Evolutionary conservation across 2,329 filamentous ascomycete genomes (phyloP).

Genomic region (Claviceps lovelessii): DNA sequence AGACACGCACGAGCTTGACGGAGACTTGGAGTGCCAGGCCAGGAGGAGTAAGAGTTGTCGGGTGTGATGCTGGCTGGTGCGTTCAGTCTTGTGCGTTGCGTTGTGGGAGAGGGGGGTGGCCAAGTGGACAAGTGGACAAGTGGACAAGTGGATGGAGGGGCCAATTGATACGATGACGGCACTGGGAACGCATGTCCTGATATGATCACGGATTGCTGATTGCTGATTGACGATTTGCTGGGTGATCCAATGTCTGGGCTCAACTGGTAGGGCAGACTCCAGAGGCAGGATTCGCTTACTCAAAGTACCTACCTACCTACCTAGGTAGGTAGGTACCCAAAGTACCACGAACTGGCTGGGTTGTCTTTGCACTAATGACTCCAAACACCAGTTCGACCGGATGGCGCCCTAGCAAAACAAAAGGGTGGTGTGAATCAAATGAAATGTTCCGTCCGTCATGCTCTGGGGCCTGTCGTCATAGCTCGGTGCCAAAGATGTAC

Average conservation of each 20-base stretch:
- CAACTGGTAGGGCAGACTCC: neutral
- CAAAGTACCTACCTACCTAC: no score
- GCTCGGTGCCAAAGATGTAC: neutral
- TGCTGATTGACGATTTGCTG: no score
- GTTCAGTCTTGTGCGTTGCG: neutral
- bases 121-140: neutral
- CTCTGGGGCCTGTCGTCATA: neutral
- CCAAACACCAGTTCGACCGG: neutral
- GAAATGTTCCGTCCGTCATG: neutral
- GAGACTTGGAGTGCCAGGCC: neutral
- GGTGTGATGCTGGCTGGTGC: neutral
- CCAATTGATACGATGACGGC: neutral
- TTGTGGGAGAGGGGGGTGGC: neutral
- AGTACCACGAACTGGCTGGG: neutral
- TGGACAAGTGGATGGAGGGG: neutral
- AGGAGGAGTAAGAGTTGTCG: neutral
- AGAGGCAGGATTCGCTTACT: neutral
- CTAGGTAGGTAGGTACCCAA: no score
- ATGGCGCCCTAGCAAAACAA: neutral
- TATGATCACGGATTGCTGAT: neutral
- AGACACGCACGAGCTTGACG: conserved; percentile 1
- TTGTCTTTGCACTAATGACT: neutral
- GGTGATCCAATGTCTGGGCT: neutral
- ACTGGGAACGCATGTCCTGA: neutral
- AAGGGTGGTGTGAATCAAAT: neutral